Percentiles rank a stretch among this genome's conserved stretches.
phyloP scores from a whole-genome alignment of 2,329 filamentous ascomycete genomes.

The Alternaria sp. region DNA sequence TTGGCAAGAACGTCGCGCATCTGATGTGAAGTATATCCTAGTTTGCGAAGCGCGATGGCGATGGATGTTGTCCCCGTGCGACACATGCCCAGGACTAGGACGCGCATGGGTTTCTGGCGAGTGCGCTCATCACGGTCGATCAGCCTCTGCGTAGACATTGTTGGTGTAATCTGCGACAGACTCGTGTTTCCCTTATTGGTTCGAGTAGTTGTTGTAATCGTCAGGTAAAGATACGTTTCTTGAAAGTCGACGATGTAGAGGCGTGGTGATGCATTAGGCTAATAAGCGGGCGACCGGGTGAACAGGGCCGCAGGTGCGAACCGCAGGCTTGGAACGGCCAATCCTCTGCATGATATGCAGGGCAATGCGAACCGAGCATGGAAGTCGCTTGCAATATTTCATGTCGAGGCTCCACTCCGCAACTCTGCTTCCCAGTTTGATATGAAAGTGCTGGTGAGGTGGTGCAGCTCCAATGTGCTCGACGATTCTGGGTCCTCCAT shows the following conservation, averaged over 20 bases:
- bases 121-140: conserved; percentile 72
- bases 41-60: conserved; percentile 55
- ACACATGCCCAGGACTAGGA: conserved; percentile 73
- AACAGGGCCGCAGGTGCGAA: conserved; percentile 30
- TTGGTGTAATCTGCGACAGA: background rate
- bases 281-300: conserved; percentile 28
- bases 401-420: conserved; percentile 14
- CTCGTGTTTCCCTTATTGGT: background rate
- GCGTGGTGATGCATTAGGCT: conserved; percentile 32
- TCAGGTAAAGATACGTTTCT: conserved; percentile 11
- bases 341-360: background rate
- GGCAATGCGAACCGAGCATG: background rate
- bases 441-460: conserved; percentile 41
- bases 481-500: conserved; percentile 41
- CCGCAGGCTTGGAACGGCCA: conserved; percentile 16
- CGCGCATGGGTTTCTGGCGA: conserved; percentile 74
- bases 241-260: conserved; percentile 8
- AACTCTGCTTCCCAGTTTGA: conserved; percentile 41
- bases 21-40: conserved; percentile 38
- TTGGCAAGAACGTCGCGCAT: conserved; percentile 35
- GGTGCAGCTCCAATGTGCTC: conserved; percentile 40
- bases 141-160: conserved; percentile 25
- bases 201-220: background rate
- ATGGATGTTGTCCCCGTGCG: conserved; percentile 72
- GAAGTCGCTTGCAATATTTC: background rate